Evolutionary conservation across 768 basidiomycete genomes (phyloP).

Genomic region (Cystofilobasidium bisporidii): DNA sequence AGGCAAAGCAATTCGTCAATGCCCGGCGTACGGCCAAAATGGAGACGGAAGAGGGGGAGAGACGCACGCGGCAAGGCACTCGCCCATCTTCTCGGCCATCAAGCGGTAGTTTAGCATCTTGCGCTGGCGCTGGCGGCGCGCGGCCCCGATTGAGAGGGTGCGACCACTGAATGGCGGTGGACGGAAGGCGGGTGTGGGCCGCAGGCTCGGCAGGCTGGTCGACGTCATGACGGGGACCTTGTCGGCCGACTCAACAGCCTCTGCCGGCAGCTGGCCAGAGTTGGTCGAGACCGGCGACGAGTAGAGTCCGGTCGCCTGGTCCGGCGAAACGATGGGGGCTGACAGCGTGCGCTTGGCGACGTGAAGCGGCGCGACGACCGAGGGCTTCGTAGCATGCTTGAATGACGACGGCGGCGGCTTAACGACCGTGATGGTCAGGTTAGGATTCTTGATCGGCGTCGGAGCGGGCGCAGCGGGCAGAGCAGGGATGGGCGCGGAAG

Average conservation of each 20-base stretch:
- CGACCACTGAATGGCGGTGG: not conserved
- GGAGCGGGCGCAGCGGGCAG: not conserved
- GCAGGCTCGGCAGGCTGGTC: not conserved
- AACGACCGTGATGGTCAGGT: not conserved
- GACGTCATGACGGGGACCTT: not conserved
- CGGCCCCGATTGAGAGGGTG: not conserved
- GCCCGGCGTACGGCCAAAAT: not conserved
- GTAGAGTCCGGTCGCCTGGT: not conserved
- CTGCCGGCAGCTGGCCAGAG: not conserved
- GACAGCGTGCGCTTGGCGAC: not conserved
- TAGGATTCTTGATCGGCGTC: conserved; percentile 1
- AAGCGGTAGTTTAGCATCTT: not conserved
- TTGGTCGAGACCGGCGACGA: not conserved
- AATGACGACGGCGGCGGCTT: not conserved
- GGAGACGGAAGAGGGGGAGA: not conserved
- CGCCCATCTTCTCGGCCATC: conserved; percentile 17
- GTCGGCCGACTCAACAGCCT: not conserved
- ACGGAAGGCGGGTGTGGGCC: not conserved
- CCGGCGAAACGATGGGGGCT: not conserved
- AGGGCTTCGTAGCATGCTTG: not conserved
- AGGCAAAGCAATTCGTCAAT: no score
- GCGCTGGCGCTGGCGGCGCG: not conserved
- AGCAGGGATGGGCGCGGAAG: no score
- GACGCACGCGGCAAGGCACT: conserved; percentile 19
- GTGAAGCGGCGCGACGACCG: not conserved